Evolutionary conservation across 2,329 filamentous ascomycete genomes (phyloP), one percentile per base, ranked within the genome.

Genomic region (Plenodomus lindquistii): DNA sequence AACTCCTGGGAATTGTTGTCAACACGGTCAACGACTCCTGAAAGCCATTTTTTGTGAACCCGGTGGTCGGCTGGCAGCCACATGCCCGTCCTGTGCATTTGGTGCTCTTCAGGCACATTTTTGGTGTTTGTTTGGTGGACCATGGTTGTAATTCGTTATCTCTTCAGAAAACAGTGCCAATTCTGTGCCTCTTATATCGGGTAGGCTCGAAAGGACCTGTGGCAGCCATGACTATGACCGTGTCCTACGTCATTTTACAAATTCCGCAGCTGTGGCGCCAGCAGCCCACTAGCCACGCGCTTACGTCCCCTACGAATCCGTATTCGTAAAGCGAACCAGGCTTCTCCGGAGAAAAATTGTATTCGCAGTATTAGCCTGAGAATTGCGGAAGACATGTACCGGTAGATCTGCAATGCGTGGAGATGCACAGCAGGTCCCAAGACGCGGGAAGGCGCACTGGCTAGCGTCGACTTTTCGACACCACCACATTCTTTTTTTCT

Each of bases 1-100:
- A 89, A 74, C 2, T 79, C 67, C 55, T 79, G 71, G 4, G 71
- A 62, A 7, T 81, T 70, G 15, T 74, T 68, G 57, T 85, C 80
- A 18, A 84, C 79, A 35, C 85, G 75, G 7, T 80, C 69, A 37
- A 85, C 77, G 17, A 83, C 75, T 13, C 75, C 75, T 7, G 73
- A 72, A n/a, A 89, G 78, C 83, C 82, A 89, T 66, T 83, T 79
- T 46, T 77, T 78, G 66, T 87, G 84, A 9, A 84, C 73, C 31
- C 81, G 78, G 62, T 84, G 80, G 70, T 88, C 84, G 2, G 81
- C 73, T 2, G 85, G 85, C 21, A 88, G 78, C 86, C 85, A 89
- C 21, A 50, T 47, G 13, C 55, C 54, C 1, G 46, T 53, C 37
- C 59, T 50, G 35, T 64, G 54, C 42, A 63, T 39, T 4, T 40